Evolutionary conservation across 768 basidiomycete species (phyloP).

Genomic region (Lactarius hatsudake): DNA sequence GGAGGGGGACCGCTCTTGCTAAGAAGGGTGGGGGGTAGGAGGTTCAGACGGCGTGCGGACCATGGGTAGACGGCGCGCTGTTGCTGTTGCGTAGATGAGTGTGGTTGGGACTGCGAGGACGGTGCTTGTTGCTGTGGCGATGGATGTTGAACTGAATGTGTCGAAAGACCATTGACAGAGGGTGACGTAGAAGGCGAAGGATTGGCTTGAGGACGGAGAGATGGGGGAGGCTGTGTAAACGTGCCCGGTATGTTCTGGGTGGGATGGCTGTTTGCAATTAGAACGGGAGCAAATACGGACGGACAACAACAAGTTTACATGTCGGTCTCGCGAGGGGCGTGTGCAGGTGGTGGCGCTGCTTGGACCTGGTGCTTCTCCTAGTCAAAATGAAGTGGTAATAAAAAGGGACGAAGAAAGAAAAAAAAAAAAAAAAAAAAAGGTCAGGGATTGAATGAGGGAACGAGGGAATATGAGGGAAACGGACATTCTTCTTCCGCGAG

Average conservation of each 20-base stretch:
- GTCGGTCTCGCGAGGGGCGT: conserved; percentile 21
- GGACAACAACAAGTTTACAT: conserved; percentile 12
- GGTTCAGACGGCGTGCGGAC: conserved; percentile 69
- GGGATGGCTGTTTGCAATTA: conserved; percentile 16
- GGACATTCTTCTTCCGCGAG: conserved; percentile 71
- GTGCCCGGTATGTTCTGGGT: conserved; percentile 20
- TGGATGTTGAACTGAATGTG: conserved; percentile 32
- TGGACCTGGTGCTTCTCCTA: conserved; percentile 28
- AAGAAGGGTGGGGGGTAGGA: conserved; percentile 65
- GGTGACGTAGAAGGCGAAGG: conserved; percentile 35
- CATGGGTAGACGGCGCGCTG: conserved; percentile 75
- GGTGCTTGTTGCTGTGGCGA: conserved; percentile 35
- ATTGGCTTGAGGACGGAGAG: conserved; percentile 28
- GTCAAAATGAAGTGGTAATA: conserved; percentile 6
- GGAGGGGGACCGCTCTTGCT: conserved; percentile 62
- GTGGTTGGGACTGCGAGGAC: conserved; percentile 29
- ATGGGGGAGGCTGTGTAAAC: conserved; percentile 27
- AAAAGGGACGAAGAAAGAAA: neutral
- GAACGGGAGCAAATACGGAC: neutral
- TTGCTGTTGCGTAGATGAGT: conserved; percentile 33
- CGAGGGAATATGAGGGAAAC: conserved; percentile 26
- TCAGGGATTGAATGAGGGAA: conserved; percentile 13
- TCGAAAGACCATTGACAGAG: conserved; percentile 38
- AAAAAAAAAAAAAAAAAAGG: neutral
- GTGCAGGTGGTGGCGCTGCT: conserved; percentile 18